phyloP scores from a whole-genome alignment of 2,329 filamentous ascomycete genomes.

The Huntiella bhutanensis region DNA sequence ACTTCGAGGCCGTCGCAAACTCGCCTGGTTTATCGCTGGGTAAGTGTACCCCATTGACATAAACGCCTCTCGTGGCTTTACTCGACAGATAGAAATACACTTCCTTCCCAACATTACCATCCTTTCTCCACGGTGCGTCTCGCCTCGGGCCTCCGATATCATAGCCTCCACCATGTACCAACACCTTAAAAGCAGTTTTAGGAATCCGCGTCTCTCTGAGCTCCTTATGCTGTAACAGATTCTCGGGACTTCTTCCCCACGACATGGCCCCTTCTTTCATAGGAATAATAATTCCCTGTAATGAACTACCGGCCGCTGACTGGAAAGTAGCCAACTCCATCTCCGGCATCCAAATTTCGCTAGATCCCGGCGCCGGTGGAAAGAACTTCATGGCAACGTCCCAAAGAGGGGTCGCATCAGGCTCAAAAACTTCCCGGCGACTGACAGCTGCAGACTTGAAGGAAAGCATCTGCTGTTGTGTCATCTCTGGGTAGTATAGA shows the following conservation, averaged over 20 bases:
- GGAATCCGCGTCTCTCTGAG: slow-evolving; percentile 52
- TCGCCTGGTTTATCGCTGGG: slow-evolving; percentile 35
- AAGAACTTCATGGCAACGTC: slow-evolving; percentile 39
- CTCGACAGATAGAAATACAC: slow-evolving; percentile 58
- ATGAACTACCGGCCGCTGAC: neutral
- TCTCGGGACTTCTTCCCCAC: slow-evolving; percentile 56
- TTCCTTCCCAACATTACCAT: slow-evolving; percentile 14
- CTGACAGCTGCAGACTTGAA: slow-evolving; percentile 33
- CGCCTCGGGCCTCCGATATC: slow-evolving; percentile 32
- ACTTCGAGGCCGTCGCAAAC: slow-evolving; percentile 32
- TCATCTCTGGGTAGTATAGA: slow-evolving; percentile 45
- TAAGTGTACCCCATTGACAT: slow-evolving; percentile 54
- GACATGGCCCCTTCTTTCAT: slow-evolving; percentile 25
- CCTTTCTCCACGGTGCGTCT: slow-evolving; percentile 24
- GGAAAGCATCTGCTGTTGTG: slow-evolving; percentile 35
- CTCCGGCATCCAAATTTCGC: neutral
- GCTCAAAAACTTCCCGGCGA: slow-evolving; percentile 33
- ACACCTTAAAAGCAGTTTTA: slow-evolving; percentile 61
- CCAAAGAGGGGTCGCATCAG: slow-evolving; percentile 33
- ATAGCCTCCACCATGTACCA: slow-evolving; percentile 52
- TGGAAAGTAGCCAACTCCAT: neutral
- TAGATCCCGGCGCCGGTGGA: slow-evolving; percentile 22
- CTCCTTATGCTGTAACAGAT: slow-evolving; percentile 48
- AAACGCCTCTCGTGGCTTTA: slow-evolving; percentile 57
- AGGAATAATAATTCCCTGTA: neutral